These are phyloP conservation scores for Casuarina glauca DNA, from an alignment of 306 rosid genomes.

Conservation along the genomic window DNA sequence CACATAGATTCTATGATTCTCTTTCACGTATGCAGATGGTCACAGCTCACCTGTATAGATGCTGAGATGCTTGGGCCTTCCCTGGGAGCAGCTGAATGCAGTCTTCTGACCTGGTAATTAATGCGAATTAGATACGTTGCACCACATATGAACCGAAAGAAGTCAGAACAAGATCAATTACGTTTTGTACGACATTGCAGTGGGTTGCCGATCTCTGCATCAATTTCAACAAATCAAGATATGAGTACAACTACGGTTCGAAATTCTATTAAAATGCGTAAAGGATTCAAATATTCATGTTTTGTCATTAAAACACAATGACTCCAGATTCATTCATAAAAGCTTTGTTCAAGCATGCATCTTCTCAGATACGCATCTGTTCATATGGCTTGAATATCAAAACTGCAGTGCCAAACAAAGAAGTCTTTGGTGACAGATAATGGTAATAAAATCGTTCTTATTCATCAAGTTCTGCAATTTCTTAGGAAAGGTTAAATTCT, in stretches of 20 bases:
- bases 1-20: neutral
- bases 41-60: constrained; percentile 62
- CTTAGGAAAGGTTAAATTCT: too few species aligned
- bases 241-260: constrained; percentile 20
- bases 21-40: constrained; percentile 10
- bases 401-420: too few species aligned
- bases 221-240: constrained; percentile 22
- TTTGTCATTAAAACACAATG: neutral
- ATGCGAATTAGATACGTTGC: constrained; percentile 5
- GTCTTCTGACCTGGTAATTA: constrained; percentile 54
- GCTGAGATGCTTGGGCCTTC: constrained; percentile 52
- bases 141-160: neutral
- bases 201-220: constrained; percentile 58
- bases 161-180: constrained; percentile 27
- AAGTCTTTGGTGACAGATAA: too few species aligned
- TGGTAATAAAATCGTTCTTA: too few species aligned
- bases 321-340: neutral
- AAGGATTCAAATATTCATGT: neutral
- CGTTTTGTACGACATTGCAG: constrained; percentile 59
- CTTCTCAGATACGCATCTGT: neutral
- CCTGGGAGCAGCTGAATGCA: constrained; percentile 70
- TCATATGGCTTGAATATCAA: neutral
- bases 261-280: neutral
- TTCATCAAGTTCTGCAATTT: too few species aligned
- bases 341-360: constrained; percentile 1